These are phyloP conservation scores for Penicillium steckii DNA, from an alignment of 495 filamentous ascomycete genomes.

Conservation along the genomic window DNA sequence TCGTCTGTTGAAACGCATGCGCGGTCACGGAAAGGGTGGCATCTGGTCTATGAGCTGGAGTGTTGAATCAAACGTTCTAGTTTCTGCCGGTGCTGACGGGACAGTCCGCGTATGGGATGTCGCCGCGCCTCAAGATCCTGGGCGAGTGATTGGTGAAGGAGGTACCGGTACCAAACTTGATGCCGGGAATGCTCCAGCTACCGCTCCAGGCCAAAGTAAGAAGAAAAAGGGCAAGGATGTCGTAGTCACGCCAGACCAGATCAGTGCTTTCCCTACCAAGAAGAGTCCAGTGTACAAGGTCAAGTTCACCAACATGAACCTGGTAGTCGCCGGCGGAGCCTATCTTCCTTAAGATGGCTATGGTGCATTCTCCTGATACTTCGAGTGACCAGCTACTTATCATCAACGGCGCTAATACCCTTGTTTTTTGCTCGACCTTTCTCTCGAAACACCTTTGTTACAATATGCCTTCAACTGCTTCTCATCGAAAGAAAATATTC, in stretches of 20 bases:
- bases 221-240: constrained; percentile 86
- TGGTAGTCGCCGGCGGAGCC: constrained; percentile 83
- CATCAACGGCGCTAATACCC: constrained; percentile 31
- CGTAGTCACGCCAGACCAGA: constrained; percentile 86
- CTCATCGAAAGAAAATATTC: neutral
- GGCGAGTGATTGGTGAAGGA: constrained; percentile 58
- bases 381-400: neutral
- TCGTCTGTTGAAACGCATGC: constrained; percentile 81
- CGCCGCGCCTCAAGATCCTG: constrained; percentile 60
- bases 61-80: constrained; percentile 82
- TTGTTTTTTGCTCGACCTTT: constrained; percentile 13
- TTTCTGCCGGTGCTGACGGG: constrained; percentile 86
- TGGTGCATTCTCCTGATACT: constrained; percentile 3
- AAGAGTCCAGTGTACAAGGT: constrained; percentile 94
- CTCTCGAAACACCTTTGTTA: constrained; percentile 9
- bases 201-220: constrained; percentile 44
- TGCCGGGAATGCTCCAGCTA: constrained; percentile 33
- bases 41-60: constrained; percentile 92
- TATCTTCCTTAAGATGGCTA: constrained; percentile 57
- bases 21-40: constrained; percentile 89
- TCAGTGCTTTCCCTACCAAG: constrained; percentile 91
- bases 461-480: neutral
- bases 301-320: constrained; percentile 87
- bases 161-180: constrained; percentile 54
- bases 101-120: constrained; percentile 95